Evolutionary conservation across 2,329 filamentous ascomycete species (phyloP).

Genomic region (Orbilia javanica): DNA sequence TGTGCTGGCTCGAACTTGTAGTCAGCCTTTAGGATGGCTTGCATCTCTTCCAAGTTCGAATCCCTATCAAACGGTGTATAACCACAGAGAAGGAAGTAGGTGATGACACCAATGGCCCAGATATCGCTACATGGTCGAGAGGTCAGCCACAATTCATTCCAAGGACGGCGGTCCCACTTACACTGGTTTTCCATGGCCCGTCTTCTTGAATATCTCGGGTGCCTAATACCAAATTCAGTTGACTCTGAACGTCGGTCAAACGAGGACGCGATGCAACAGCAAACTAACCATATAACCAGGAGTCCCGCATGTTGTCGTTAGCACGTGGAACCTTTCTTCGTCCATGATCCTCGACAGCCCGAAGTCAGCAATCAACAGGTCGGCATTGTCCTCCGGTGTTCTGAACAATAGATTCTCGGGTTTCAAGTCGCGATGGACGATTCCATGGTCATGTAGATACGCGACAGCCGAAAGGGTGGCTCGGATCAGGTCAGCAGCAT

Average conservation of each 20-base stretch:
- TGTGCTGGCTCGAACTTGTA: slow-evolving; percentile 94
- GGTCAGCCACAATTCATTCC: no score
- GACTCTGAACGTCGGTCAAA: background rate
- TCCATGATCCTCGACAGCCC: slow-evolving; percentile 98
- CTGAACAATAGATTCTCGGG: slow-evolving; percentile 97
- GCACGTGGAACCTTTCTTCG: slow-evolving; percentile 95
- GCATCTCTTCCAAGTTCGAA: slow-evolving; percentile 98
- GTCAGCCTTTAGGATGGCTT: slow-evolving; percentile 95
- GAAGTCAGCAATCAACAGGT: slow-evolving; percentile 96
- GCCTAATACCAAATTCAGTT: slow-evolving; percentile 66
- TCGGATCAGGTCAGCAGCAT: slow-evolving; percentile 93
- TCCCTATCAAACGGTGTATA: slow-evolving; percentile 99
- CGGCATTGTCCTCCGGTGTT: slow-evolving; percentile 96
- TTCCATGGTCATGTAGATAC: slow-evolving; percentile 97
- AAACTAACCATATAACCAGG: slow-evolving; percentile 84
- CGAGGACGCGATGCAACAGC: background rate
- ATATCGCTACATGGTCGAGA: slow-evolving; percentile 76
- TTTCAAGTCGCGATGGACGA: slow-evolving; percentile 97
- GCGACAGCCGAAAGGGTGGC: slow-evolving; percentile 96
- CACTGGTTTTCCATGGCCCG: slow-evolving; percentile 96
- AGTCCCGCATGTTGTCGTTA: slow-evolving; percentile 97
- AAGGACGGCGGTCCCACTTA: slow-evolving; percentile 65
- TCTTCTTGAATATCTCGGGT: slow-evolving; percentile 99
- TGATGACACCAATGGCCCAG: slow-evolving; percentile 98
- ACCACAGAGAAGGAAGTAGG: slow-evolving; percentile 96